These are phyloP conservation scores for Diaporthe batatas DNA, from an alignment of 2,329 filamentous ascomycete genomes.

Conservation along the genomic window DNA sequence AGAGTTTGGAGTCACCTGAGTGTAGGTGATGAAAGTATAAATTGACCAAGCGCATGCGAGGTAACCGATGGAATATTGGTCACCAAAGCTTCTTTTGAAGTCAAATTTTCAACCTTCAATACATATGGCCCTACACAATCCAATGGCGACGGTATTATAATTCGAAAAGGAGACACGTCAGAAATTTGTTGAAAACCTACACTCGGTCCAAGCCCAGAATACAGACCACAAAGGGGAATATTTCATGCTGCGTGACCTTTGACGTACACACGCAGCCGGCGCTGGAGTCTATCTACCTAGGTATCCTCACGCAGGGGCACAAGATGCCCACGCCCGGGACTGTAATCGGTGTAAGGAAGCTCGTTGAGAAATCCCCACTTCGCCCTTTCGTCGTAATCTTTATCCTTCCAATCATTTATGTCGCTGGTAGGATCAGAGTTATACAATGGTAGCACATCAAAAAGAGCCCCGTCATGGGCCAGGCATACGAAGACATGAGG, in stretches of 20 bases:
- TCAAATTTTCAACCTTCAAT: background rate
- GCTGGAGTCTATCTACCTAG: background rate
- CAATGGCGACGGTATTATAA: background rate
- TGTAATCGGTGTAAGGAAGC: background rate
- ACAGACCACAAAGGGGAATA: background rate
- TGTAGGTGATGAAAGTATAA: background rate
- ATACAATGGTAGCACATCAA: background rate
- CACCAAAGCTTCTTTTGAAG: background rate
- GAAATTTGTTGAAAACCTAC: too few species aligned
- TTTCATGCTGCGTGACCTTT: background rate
- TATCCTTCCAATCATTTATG: slow-evolving; percentile 2
- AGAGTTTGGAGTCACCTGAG: background rate
- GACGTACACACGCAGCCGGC: too few species aligned
- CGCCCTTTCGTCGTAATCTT: background rate
- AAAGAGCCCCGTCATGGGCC: slow-evolving; percentile 12
- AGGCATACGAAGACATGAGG: background rate
- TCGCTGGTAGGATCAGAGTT: background rate
- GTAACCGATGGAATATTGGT: background rate
- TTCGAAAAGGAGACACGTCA: background rate
- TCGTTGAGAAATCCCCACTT: slow-evolving; percentile 6
- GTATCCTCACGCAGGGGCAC: background rate
- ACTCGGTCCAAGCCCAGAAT: too few species aligned
- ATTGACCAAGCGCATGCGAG: too few species aligned
- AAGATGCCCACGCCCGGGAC: background rate
- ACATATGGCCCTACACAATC: background rate